These are phyloP conservation scores for Penicillium roqueforti DNA, from an alignment of 495 filamentous ascomycete species.

Conservation along the genomic window DNA sequence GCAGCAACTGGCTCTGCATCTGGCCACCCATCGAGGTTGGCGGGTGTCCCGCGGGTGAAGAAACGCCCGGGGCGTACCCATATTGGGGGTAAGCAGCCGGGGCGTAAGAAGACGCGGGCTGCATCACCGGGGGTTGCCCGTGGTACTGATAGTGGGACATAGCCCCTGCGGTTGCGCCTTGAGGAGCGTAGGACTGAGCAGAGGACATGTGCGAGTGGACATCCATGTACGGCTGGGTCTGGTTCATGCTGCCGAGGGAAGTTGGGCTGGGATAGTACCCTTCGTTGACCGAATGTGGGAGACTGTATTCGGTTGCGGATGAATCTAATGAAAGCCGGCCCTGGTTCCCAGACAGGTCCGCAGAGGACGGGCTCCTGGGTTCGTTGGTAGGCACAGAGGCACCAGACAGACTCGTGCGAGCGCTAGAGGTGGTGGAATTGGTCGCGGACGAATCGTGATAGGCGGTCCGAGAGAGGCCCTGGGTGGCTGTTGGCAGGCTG, in stretches of 20 bases:
- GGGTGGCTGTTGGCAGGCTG: slow-evolving; percentile 62
- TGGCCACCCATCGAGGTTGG: slow-evolving; percentile 62
- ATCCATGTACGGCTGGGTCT: slow-evolving; percentile 76
- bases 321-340: slow-evolving; percentile 39
- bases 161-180: slow-evolving; percentile 73
- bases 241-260: slow-evolving; percentile 75
- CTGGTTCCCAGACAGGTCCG: slow-evolving; percentile 36
- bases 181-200: slow-evolving; percentile 72
- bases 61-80: slow-evolving; percentile 67
- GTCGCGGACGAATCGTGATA: slow-evolving; percentile 34
- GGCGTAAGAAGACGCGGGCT: slow-evolving; percentile 73
- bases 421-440: slow-evolving; percentile 30
- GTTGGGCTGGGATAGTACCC: slow-evolving; percentile 38
- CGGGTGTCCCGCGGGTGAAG: slow-evolving; percentile 67
- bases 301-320: slow-evolving; percentile 29
- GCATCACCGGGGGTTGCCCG: slow-evolving; percentile 75
- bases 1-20: slow-evolving; percentile 56
- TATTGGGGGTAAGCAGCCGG: slow-evolving; percentile 67
- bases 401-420: slow-evolving; percentile 39
- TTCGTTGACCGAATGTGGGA: slow-evolving; percentile 31
- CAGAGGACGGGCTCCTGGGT: slow-evolving; percentile 31
- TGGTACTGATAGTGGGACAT: slow-evolving; percentile 68
- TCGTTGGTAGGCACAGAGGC: slow-evolving; percentile 31
- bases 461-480: slow-evolving; percentile 50
- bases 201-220: slow-evolving; percentile 80